Evolutionary conservation across 768 basidiomycete genomes (phyloP), one percentile per base, ranked within the genome.

Genomic region (Candolleomyces eurysporus): DNA sequence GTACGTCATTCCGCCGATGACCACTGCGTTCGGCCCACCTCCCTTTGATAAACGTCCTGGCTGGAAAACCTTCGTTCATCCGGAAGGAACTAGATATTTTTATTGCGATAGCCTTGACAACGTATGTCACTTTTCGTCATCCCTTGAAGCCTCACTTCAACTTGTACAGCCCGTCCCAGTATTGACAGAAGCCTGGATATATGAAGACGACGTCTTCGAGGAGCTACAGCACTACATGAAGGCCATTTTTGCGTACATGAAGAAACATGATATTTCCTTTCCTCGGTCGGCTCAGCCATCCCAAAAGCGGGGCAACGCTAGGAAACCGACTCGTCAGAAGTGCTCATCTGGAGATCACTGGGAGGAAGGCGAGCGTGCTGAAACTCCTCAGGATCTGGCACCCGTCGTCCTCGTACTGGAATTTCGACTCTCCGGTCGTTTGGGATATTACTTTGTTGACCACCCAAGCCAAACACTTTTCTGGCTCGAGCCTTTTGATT

Each of bases 401-500:
- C 53, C 53, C 2, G 36, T 55, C 19, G 53, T 62, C 45, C 60
- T 67, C 32, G 65, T 69, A 1, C 52, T 71, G 19, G 69, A 71
- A 57, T 59, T 64, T 16, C 59, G 66, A 31, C 54, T 22, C 14
- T 60, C 50, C 2, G 62, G 64, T 3, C 52, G 48, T 32, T 66
- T 63, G 54, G 71, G 71, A 17, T 86, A 86, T 66, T 86, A 85
- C 64, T 84, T 82, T 60, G 82, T 78, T 30, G 75, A 84, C 63
- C 82, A 83, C 50, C 17, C 62, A 0, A 66, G 69, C 0, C 76
- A 78, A 26, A 70, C 73, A 40, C 66, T 86, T 11, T 86, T 87
- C 60, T 87, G 84, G 84, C 60, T 85, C 45, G 78, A 85, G 52
- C 64, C 70, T 0, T 82, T 77, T 61, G 70, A 78, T 2, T 75